Evolutionary conservation across 306 rosid genomes (phyloP).

Genomic region (Ormosia emarginata): DNA sequence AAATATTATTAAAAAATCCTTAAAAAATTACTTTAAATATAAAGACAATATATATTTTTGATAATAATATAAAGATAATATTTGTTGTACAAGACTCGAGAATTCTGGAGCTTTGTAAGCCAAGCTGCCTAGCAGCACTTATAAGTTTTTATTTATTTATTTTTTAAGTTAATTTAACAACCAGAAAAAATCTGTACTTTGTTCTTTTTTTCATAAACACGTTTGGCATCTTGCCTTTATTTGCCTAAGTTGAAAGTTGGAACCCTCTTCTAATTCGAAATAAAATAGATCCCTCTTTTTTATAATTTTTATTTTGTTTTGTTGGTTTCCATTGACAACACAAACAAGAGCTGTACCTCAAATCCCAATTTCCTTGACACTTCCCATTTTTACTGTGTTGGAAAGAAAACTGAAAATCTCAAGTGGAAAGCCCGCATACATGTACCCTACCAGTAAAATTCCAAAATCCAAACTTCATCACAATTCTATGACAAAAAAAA

Average conservation of each 20-base stretch:
- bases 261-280: not conserved
- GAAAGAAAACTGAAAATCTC: not conserved
- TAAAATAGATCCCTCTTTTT: not conserved
- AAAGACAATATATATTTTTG: too few relatives aligned
- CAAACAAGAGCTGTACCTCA: not conserved
- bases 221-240: not conserved
- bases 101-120: too few relatives aligned
- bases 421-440: not conserved
- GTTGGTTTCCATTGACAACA: not conserved
- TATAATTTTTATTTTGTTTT: not conserved
- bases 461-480: too few relatives aligned
- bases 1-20: too few relatives aligned
- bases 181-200: not conserved
- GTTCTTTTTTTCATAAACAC: not conserved
- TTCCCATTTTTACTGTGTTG: not conserved
- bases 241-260: not conserved
- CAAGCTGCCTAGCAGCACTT: too few relatives aligned
- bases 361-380: not conserved
- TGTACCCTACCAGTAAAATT: too few relatives aligned
- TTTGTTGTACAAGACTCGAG: too few relatives aligned
- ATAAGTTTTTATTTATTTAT: not conserved
- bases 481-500: too few relatives aligned
- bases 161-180: not conserved
- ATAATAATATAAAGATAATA: too few relatives aligned
- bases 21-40: too few relatives aligned